A percentile compares a stretch with the other conserved stretches of the same genome.
Conservation (phyloP, 2,329 filamentous ascomycete species). For the Diaporthe sp. region DNA sequence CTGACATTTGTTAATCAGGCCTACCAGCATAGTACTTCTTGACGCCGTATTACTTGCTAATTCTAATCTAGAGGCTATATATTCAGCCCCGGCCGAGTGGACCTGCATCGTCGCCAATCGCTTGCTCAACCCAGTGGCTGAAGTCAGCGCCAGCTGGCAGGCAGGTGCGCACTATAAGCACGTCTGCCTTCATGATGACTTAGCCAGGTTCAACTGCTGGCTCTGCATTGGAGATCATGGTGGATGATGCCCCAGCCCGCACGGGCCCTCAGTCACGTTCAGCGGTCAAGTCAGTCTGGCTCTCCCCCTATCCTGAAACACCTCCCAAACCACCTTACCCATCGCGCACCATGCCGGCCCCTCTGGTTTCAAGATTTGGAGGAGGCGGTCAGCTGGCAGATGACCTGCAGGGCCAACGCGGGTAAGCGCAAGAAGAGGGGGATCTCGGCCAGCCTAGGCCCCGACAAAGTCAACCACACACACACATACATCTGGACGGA, state of each 20-base stretch:
- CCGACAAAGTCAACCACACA: background rate
- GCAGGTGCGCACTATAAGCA: background rate
- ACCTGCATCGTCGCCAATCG: no score
- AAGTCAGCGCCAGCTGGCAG: slow-evolving; percentile 23
- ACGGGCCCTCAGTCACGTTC: background rate
- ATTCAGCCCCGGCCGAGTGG: no score
- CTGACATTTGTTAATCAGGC: no score
- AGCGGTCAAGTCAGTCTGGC: slow-evolving; percentile 17
- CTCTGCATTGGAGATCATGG: background rate
- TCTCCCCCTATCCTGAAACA: slow-evolving; percentile 32
- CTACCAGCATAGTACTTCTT: no score
- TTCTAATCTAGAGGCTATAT: no score
- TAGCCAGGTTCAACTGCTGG: background rate
- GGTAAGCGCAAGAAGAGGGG: background rate
- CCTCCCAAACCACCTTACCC: slow-evolving; percentile 27
- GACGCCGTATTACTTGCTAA: no score
- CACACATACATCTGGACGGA: background rate
- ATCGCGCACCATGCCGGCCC: slow-evolving; percentile 26
- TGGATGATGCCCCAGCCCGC: background rate
- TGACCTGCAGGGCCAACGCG: slow-evolving; percentile 8
- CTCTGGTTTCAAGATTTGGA: slow-evolving; percentile 27
- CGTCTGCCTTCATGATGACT: background rate
- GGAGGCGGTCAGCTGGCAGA: slow-evolving; percentile 21
- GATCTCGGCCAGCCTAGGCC: slow-evolving; percentile 17
- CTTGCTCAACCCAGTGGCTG: background rate